These are phyloP conservation scores for Trypanosoma cruzi DNA, from an alignment of 208 protist genomes.

Conservation along the genomic window DNA sequence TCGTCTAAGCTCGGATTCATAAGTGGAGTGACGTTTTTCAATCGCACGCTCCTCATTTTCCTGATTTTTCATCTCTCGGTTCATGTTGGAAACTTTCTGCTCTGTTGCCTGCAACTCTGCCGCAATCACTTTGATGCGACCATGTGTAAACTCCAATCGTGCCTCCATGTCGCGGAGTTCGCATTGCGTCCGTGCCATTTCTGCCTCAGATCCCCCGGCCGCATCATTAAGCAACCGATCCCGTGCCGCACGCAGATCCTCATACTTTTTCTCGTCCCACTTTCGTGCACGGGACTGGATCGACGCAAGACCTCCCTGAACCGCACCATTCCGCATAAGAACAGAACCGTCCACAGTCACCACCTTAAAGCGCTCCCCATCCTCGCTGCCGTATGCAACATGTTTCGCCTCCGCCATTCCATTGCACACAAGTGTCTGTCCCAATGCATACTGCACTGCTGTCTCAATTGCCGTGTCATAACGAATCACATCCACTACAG, in stretches of 20 bases:
- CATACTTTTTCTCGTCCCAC: constrained; percentile 94
- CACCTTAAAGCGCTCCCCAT: constrained; percentile 88
- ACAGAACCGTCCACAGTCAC: constrained; percentile 96
- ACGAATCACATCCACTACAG: constrained; percentile 94
- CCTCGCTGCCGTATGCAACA: constrained; percentile 77
- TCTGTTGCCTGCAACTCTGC: constrained; percentile 39
- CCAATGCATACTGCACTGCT: constrained; percentile 95
- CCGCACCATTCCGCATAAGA: constrained; percentile 95
- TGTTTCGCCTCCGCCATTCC: constrained; percentile 89
- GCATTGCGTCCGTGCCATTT: constrained; percentile 69
- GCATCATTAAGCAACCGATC: constrained; percentile 77
- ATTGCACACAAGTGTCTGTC: constrained; percentile 97
- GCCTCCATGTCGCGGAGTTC: constrained; percentile 68
- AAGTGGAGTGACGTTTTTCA: constrained; percentile 29
- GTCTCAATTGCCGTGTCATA: constrained; percentile 85
- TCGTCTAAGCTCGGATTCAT: constrained; percentile 39
- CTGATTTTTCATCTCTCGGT: constrained; percentile 40
- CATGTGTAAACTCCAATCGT: constrained; percentile 60
- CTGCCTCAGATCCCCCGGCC: constrained; percentile 59
- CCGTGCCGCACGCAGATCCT: constrained; percentile 67
- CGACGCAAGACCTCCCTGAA: constrained; percentile 93
- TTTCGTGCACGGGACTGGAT: constrained; percentile 83
- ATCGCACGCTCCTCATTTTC: constrained; percentile 24
- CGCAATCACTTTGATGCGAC: constrained; percentile 47
- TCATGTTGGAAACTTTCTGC: constrained; percentile 36